Evolutionary conservation across 768 basidiomycete genomes (phyloP).

Genomic region (Tulasnella calospora): DNA sequence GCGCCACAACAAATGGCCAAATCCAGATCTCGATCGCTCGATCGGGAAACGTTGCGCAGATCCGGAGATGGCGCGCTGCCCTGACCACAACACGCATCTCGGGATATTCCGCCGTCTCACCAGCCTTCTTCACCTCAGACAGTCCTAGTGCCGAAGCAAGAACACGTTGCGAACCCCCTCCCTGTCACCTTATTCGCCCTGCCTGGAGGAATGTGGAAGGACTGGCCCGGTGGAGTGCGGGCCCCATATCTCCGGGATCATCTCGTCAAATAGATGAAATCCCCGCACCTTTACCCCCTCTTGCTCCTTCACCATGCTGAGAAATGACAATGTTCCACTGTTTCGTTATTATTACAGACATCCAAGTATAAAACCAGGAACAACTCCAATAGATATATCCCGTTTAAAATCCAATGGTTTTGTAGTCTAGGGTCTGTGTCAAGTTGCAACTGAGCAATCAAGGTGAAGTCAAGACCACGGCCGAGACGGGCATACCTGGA

Average conservation of each 20-base stretch:
- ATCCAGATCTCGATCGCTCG: constrained; percentile 5
- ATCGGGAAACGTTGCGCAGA: constrained; percentile 10
- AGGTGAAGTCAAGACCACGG: neutral
- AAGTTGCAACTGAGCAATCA: neutral
- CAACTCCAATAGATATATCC: neutral
- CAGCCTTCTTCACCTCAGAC: constrained; percentile 5
- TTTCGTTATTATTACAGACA: neutral
- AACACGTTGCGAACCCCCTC: constrained; percentile 7
- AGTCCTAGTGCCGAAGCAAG: constrained; percentile 1
- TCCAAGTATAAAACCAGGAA: neutral
- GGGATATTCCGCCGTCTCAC: neutral
- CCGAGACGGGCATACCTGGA: neutral
- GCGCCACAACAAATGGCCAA: constrained; percentile 2
- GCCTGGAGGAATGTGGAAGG: neutral
- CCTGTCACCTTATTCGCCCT: constrained; percentile 7
- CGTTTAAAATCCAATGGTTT: constrained; percentile 7
- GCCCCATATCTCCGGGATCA: constrained; percentile 4
- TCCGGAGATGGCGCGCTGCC: constrained; percentile 8
- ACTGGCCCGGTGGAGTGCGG: neutral
- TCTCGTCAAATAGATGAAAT: constrained; percentile 6
- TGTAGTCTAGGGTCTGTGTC: neutral
- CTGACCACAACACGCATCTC: constrained; percentile 10
- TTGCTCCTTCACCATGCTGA: neutral
- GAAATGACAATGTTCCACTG: neutral
- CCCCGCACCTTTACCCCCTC: constrained; percentile 2